Evolutionary conservation across 306 rosid genomes (phyloP), one percentile per base, ranked within the genome.

Genomic region (Abrus pulchellus): DNA sequence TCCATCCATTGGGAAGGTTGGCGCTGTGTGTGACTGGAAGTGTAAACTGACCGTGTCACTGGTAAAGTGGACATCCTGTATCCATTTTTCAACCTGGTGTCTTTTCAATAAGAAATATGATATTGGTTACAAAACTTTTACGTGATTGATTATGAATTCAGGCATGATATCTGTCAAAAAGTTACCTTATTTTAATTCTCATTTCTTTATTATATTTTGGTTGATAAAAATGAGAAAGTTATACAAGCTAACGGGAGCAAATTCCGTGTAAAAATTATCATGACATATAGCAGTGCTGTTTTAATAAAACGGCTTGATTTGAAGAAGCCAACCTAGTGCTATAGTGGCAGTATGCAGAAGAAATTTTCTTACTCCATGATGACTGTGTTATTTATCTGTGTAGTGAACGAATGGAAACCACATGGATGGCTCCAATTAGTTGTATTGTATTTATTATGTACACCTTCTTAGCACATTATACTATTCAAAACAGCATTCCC

Each of bases 1-100:
- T 60, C 10, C 14, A 44, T 60, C 50, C 36, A 7, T 45, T 73
- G 83, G 61, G 67, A 12, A 34, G 27, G 63, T 79, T 67, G 48
- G 10, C 68, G 73, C 72, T 73, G 28, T 48, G 57, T 64, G 40
- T 47, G 7, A 12, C 20, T 20, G 20, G 20, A 29, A 59, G 63
- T 36, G 11, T 48, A 27, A 60, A 40, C 41, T 11, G 33, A 44
- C 14, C 30, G 3, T 20, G 77, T 14, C 12, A 54, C 10, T 1
- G 29, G 80, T 6, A 43, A 36, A 53, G 10, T 20, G 44, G 54
- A 28, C 32, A 14, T 47, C 69, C 10, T 64, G 61, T 55, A 45
- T 64, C 47, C 59, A 14, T 12, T 54, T 55, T 30, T 48, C 32
- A 55, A 36, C 1, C 48, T 40, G 66, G 13, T 28, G 27, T 64